Conservation (phyloP, 495 filamentous ascomycete genomes). For the Lasiosphaeriaceae sp. region DNA sequence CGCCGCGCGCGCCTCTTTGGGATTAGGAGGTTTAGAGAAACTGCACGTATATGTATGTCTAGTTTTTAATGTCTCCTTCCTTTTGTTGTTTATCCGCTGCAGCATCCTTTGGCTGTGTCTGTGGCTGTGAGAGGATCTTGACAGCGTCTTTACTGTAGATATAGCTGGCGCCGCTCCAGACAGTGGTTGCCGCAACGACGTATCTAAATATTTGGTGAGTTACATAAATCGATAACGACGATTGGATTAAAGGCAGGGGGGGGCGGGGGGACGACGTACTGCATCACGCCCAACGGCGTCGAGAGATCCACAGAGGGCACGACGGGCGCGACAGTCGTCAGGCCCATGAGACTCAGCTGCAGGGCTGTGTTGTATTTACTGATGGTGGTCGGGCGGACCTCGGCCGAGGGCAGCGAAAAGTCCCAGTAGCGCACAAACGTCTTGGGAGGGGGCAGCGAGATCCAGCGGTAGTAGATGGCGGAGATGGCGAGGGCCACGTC, state of each 20-base stretch:
- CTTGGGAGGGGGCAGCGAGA: constrained; percentile 86
- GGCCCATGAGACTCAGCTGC: constrained; percentile 74
- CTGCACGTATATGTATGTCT: too few relatives aligned
- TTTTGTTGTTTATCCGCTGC: constrained; percentile 15
- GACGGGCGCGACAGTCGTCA: constrained; percentile 70
- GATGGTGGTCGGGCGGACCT: constrained; percentile 86
- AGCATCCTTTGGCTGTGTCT: not conserved
- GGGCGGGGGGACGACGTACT: constrained; percentile 56
- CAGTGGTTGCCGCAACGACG: constrained; percentile 72
- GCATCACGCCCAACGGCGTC: constrained; percentile 57
- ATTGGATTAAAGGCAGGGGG: not conserved
- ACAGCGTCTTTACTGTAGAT: constrained; percentile 77
- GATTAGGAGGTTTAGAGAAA: too few relatives aligned
- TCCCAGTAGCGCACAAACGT: constrained; percentile 96
- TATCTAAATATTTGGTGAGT: too few relatives aligned
- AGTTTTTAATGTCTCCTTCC: constrained; percentile 10
- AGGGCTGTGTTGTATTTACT: constrained; percentile 86
- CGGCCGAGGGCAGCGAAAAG: constrained; percentile 86
- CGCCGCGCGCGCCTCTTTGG: too few relatives aligned
- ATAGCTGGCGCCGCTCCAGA: constrained; percentile 83
- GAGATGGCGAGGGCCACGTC: constrained; percentile 83
- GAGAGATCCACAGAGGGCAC: constrained; percentile 52
- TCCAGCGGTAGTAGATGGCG: constrained; percentile 93
- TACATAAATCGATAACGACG: too few relatives aligned
- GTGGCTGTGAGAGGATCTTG: constrained; percentile 54